Conservation (phyloP, 2,329 filamentous ascomycete species). For the Aspergillus hortae region DNA sequence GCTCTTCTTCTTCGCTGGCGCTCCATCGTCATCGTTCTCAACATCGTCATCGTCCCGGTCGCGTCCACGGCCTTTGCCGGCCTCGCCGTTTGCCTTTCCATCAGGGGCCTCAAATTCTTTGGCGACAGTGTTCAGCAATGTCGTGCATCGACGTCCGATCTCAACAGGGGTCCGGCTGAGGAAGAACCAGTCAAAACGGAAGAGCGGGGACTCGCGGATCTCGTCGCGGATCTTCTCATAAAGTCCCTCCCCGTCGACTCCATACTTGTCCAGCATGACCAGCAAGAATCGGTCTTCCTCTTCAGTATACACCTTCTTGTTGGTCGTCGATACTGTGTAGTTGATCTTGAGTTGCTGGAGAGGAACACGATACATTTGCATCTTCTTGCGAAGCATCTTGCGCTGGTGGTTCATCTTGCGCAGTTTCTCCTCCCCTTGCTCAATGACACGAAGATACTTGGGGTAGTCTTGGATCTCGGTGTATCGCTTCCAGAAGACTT, state of each 20-base stretch:
- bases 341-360: conserved; percentile 98
- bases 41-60: conserved; percentile 76
- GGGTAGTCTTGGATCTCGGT: conserved; percentile 83
- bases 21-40: conserved; percentile 74
- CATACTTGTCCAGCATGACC: conserved; percentile 87
- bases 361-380: conserved; percentile 93
- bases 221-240: conserved; percentile 97
- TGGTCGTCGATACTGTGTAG: conserved; percentile 97
- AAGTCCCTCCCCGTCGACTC: conserved; percentile 83
- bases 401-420: conserved; percentile 88
- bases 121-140: conserved; percentile 87
- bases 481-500: conserved; percentile 95
- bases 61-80: conserved; percentile 60
- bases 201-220: conserved; percentile 88
- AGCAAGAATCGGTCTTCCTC: conserved; percentile 95
- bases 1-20: conserved; percentile 89
- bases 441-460: conserved; percentile 85
- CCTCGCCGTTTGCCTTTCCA: conserved; percentile 56
- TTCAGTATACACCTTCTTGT: conserved; percentile 99
- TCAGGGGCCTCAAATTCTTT: conserved; percentile 79
- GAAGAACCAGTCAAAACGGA: conserved; percentile 99
- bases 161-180: conserved; percentile 89
- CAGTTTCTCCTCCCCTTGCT: conserved; percentile 86
- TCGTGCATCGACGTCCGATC: conserved; percentile 87
- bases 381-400: conserved; percentile 91